Percentiles rank a stretch among this genome's conserved stretches.
These are phyloP conservation scores for Sclerotinia spermophila DNA, from an alignment of 2,329 filamentous ascomycete genomes.

Conservation along the genomic window DNA sequence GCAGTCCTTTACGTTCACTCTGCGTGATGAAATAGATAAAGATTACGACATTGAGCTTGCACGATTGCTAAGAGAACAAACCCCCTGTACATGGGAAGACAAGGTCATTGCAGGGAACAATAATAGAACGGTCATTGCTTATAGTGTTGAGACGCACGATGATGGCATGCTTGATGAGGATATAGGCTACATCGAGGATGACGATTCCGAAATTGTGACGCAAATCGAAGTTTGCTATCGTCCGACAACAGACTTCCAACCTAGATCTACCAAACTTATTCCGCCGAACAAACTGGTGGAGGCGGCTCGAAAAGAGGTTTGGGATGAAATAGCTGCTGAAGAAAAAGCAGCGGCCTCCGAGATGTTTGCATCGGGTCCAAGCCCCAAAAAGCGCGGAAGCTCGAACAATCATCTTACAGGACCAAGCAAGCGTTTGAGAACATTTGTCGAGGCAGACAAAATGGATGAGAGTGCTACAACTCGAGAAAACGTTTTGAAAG, in stretches of 20 bases:
- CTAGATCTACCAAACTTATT: slow-evolving; percentile 5
- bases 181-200: background rate
- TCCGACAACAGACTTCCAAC: slow-evolving; percentile 9
- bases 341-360: slow-evolving; percentile 1
- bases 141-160: background rate
- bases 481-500: background rate
- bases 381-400: background rate
- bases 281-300: background rate
- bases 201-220: background rate
- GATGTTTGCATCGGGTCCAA: background rate
- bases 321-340: slow-evolving; percentile 3
- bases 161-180: slow-evolving; percentile 6
- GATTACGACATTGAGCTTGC: slow-evolving; percentile 1
- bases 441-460: background rate
- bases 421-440: slow-evolving; percentile 10
- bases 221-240: slow-evolving; percentile 13
- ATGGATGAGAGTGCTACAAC: background rate
- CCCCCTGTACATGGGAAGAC: background rate
- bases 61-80: background rate
- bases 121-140: background rate
- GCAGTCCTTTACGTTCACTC: background rate
- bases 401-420: background rate
- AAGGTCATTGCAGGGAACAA: background rate
- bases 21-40: background rate
- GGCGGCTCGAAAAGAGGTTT: background rate